These are phyloP conservation scores for Sarocladium kiliense DNA, from an alignment of 2,329 filamentous ascomycete genomes.

Conservation along the genomic window DNA sequence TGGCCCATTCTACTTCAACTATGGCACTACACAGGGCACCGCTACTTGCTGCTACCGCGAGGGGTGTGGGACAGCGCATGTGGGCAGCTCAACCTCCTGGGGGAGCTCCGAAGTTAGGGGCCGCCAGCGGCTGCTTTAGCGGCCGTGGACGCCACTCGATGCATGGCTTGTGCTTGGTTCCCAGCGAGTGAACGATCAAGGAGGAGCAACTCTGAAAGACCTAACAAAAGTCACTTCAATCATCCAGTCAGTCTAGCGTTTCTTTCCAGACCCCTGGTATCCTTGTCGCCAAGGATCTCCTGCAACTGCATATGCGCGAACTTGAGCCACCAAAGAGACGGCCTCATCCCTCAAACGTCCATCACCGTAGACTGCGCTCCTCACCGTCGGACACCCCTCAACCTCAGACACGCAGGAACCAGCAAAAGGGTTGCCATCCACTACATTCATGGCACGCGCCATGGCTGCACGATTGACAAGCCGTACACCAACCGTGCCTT, in stretches of 20 bases:
- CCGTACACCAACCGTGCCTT: not conserved
- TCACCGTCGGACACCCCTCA: not conserved
- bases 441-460: too few relatives aligned
- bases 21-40: not conserved
- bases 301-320: not conserved
- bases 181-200: not conserved
- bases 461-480: not conserved
- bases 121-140: not conserved
- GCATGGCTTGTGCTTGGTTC: not conserved
- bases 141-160: slow-evolving; percentile 1
- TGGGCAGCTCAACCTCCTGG: not conserved
- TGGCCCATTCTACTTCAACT: too few relatives aligned
- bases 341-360: not conserved
- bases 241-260: not conserved
- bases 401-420: not conserved
- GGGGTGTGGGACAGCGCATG: too few relatives aligned
- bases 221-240: not conserved
- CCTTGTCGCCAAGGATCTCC: not conserved
- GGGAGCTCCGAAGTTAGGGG: slow-evolving; percentile 1
- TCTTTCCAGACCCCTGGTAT: not conserved
- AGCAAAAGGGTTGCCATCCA: not conserved
- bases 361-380: not conserved
- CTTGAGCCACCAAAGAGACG: not conserved
- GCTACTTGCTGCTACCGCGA: not conserved
- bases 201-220: too few relatives aligned